Percentiles rank a stretch among this genome's conserved stretches.
Evolutionary conservation across 257 asterid species (phyloP).

Genomic region (Solanum rostratum): DNA sequence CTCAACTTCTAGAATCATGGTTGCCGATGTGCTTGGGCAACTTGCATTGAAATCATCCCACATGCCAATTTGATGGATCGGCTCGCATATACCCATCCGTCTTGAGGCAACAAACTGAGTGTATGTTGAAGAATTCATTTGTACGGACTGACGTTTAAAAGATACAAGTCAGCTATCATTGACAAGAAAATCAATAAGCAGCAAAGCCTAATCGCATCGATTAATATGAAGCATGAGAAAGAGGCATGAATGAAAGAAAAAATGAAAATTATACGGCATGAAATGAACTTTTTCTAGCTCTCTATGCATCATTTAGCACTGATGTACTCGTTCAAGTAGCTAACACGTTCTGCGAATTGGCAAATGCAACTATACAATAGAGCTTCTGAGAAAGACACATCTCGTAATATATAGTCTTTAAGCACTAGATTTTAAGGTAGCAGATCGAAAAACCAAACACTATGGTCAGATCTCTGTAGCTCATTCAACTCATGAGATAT

Average conservation of each 20-base stretch:
- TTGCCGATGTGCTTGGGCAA: conserved; percentile 26
- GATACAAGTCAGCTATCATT: conserved; percentile 1
- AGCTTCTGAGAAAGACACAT: background rate
- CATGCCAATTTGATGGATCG: conserved; percentile 49
- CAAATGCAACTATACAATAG: background rate
- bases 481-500: background rate
- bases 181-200: background rate
- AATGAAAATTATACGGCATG: too few species aligned
- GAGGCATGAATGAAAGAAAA: background rate
- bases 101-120: conserved; percentile 61
- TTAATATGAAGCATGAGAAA: background rate
- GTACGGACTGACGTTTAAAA: conserved; percentile 7
- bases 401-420: background rate
- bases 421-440: background rate
- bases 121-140: conserved; percentile 60
- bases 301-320: background rate
- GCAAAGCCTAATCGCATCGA: background rate
- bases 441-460: background rate
- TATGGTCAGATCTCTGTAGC: background rate
- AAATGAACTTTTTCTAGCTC: background rate
- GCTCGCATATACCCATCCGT: conserved; percentile 72
- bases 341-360: background rate
- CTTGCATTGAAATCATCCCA: conserved; percentile 66
- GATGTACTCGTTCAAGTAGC: background rate
- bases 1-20: conserved; percentile 37